A percentile compares a stretch with the other conserved stretches of the same genome.
These are phyloP conservation scores for Umbelopsis sp. DNA, from an alignment of 371 early-diverging fungal species.

Conservation along the genomic window DNA sequence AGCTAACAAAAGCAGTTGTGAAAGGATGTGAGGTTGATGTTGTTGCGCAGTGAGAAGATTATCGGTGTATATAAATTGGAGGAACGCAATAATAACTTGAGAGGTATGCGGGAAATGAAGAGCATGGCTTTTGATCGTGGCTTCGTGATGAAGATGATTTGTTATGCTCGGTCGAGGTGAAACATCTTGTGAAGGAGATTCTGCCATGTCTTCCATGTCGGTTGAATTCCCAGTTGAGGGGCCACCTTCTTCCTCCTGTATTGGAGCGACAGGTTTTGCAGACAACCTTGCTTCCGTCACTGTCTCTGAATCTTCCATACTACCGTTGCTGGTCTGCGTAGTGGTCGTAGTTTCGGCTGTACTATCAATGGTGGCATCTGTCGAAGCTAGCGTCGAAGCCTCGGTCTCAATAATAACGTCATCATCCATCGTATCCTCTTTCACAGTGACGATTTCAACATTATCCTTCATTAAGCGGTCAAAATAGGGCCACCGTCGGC, in stretches of 20 bases:
- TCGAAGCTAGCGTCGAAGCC: too few relatives aligned
- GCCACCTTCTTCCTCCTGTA: too few relatives aligned
- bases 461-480: conserved; percentile 52
- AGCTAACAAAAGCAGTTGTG: conserved; percentile 59
- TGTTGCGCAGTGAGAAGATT: conserved; percentile 60
- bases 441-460: conserved; percentile 15
- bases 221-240: too few relatives aligned
- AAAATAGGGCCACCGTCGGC: conserved; percentile 69
- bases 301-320: too few relatives aligned
- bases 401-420: background rate
- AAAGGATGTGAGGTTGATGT: conserved; percentile 54
- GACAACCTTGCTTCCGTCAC: too few relatives aligned
- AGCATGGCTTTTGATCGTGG: conserved; percentile 24
- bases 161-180: background rate
- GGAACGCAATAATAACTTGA: conserved; percentile 58
- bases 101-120: conserved; percentile 58
- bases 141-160: background rate
- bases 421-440: background rate
- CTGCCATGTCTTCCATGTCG: too few relatives aligned
- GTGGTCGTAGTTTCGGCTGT: too few relatives aligned
- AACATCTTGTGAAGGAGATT: background rate
- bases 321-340: too few relatives aligned
- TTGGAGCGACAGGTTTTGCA: too few relatives aligned
- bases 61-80: conserved; percentile 71
- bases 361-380: too few relatives aligned